These are phyloP conservation scores for Acacia melanoxylon DNA, from an alignment of 306 rosid species.

Conservation along the genomic window DNA sequence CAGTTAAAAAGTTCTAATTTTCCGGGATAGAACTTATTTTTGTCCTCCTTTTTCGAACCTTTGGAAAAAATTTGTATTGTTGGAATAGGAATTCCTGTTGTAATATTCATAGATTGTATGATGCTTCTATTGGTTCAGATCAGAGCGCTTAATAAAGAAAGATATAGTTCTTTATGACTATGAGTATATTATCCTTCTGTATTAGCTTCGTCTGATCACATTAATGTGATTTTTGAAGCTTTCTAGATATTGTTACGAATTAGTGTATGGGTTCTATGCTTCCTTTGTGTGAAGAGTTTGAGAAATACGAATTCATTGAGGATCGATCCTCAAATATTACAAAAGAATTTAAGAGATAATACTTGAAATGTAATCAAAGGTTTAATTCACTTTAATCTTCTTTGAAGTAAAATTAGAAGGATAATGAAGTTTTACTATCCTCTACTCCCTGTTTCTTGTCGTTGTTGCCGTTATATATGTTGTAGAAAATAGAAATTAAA, in stretches of 20 bases:
- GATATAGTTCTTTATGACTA: slow-evolving; percentile 20
- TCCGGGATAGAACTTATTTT: slow-evolving; percentile 38
- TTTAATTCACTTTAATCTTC: background rate
- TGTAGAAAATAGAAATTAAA: background rate
- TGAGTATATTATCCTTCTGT: background rate
- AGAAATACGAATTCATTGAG: background rate
- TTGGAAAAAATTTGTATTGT: slow-evolving; percentile 7
- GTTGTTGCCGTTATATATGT: too few relatives aligned
- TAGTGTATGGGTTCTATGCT: background rate
- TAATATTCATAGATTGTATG: background rate
- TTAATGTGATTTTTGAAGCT: background rate
- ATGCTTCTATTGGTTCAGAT: slow-evolving; percentile 14
- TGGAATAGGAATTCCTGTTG: background rate
- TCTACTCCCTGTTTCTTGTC: background rate
- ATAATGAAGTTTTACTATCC: background rate
- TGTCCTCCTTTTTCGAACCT: too few relatives aligned
- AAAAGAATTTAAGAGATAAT: background rate
- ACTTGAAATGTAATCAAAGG: background rate
- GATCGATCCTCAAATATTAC: background rate
- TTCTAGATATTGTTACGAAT: background rate
- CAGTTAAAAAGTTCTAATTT: slow-evolving; percentile 20
- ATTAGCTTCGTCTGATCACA: background rate
- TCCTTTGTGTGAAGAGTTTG: background rate
- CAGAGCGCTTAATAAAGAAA: slow-evolving; percentile 32
- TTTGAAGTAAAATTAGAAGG: background rate